A percentile compares a stretch with the other conserved stretches of the same genome.
phyloP scores from a whole-genome alignment of 805 yeast genomes.

The Yamadazyma sp. region DNA sequence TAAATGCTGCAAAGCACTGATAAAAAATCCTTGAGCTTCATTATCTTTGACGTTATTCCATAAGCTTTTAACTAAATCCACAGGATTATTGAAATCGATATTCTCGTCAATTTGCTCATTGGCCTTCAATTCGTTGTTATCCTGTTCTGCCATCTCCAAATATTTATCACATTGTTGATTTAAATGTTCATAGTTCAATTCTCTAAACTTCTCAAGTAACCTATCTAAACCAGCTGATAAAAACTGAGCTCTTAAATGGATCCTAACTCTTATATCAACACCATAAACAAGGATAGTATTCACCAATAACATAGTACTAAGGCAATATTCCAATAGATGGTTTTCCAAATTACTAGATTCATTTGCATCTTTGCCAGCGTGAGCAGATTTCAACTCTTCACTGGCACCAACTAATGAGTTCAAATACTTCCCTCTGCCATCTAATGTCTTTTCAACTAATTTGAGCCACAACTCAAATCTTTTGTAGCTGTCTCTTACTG shows the following conservation, averaged over 20 bases:
- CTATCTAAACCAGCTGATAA: conserved; percentile 54
- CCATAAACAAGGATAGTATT: conserved; percentile 58
- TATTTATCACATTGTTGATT: conserved; percentile 65
- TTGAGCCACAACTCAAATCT: conserved; percentile 71
- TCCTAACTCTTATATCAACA: conserved; percentile 43
- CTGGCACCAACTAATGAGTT: conserved; percentile 93
- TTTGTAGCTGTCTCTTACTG: conserved; percentile 34
- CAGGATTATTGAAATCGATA: conserved; percentile 66
- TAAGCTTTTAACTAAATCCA: conserved; percentile 59
- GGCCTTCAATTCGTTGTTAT: conserved; percentile 44
- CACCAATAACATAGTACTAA: conserved; percentile 67
- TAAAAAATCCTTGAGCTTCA: conserved; percentile 55
- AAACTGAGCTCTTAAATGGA: conserved; percentile 58
- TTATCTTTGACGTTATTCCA: conserved; percentile 57
- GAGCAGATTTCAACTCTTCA: conserved; percentile 61
- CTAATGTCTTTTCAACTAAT: conserved; percentile 62
- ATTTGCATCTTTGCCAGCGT: conserved; percentile 41
- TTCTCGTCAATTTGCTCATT: conserved; percentile 35
- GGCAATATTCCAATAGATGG: conserved; percentile 65
- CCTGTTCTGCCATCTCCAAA: conserved; percentile 53
- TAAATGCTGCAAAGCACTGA: conserved; percentile 66
- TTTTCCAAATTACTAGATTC: conserved; percentile 51
- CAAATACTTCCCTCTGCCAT: conserved; percentile 78
- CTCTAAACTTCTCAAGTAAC: conserved; percentile 50
- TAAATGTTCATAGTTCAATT: conserved; percentile 55